Evolutionary conservation across 768 basidiomycete genomes (phyloP), one percentile per base, ranked within the genome.

Genomic region (Kwoniella dendrophila): DNA sequence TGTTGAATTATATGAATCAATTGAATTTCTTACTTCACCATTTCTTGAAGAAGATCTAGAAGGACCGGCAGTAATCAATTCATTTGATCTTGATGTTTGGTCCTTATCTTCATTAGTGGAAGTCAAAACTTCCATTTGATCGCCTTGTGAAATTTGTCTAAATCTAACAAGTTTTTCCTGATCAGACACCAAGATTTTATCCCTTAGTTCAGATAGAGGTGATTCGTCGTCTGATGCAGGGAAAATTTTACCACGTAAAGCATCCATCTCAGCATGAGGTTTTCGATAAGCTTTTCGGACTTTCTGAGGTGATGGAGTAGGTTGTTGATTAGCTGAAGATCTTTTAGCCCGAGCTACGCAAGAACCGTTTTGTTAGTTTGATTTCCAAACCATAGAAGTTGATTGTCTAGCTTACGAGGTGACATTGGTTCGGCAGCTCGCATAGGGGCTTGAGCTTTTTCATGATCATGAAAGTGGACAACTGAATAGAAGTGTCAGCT

Each of bases 81-180:
- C 32, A 26, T 22, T 18, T 40, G 7, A 45, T 44, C 22, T 36
- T 27, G 16, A 22, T 3, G 49, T 16, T 26, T 22, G 12, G 20
- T n/a, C 54, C 4, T 29, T n/a, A 12, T 40, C 53, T 5, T 18
- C 56, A 18, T 22, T 18, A 12, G 36, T 24, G 12, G 40, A n/a
- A n/a, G 33, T 18, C 12, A 56, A 26, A n/a, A 63, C 49, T 11
- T 67, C 62, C 40, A 66, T 44, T 11, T 67, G 49, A 20, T 65
- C 60, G 16, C n/a, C 27, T 8, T 54, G 65, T 22, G 70, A 72
- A 11, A 61, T 50, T 26, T 66, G 63, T n/a, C 70, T 43, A 58
- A 67, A 70, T 8, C 70, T 61, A 16, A 67, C 65, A n/a, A 62
- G 30, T 43, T 65, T 66, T 27, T 70, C 69, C 16, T 62, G 63